These are phyloP conservation scores for Leptodontidium sp. DNA, from an alignment of 2,329 filamentous ascomycete genomes.

Conservation along the genomic window DNA sequence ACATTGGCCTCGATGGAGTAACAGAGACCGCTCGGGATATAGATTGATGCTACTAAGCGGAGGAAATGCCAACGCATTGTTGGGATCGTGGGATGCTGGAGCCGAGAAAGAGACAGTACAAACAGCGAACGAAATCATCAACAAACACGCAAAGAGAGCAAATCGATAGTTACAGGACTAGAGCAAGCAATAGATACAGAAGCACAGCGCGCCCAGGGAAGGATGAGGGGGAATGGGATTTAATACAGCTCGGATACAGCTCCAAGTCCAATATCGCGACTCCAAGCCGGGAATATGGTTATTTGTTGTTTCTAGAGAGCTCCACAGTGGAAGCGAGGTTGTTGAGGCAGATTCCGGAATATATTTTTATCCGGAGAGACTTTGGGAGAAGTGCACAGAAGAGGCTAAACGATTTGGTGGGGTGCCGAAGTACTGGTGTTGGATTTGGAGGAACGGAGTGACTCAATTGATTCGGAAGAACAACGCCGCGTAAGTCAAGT, in stretches of 20 bases:
- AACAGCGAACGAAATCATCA: background rate
- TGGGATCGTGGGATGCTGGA: background rate
- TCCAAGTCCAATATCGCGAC: background rate
- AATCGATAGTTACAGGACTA: background rate
- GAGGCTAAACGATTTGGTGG: conserved; percentile 6
- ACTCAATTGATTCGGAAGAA: conserved; percentile 11
- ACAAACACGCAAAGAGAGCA: background rate
- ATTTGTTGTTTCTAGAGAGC: background rate
- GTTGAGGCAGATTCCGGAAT: conserved; percentile 10
- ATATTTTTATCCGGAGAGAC: conserved; percentile 3
- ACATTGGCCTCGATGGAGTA: conserved; percentile 6
- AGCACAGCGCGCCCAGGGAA: background rate
- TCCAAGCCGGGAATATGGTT: conserved; percentile 14
- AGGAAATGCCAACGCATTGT: background rate
- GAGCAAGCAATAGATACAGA: background rate
- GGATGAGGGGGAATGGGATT: background rate
- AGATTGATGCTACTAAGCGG: conserved; percentile 17
- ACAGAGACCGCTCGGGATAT: conserved; percentile 3
- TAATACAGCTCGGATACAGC: background rate
- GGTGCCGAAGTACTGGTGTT: conserved; percentile 1
- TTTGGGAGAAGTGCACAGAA: conserved; percentile 4
- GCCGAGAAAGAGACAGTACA: background rate
- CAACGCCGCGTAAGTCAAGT: background rate
- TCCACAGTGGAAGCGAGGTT: background rate
- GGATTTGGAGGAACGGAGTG: background rate